phyloP scores from a whole-genome alignment of 768 basidiomycete species.

The Sutorius australiensis region DNA sequence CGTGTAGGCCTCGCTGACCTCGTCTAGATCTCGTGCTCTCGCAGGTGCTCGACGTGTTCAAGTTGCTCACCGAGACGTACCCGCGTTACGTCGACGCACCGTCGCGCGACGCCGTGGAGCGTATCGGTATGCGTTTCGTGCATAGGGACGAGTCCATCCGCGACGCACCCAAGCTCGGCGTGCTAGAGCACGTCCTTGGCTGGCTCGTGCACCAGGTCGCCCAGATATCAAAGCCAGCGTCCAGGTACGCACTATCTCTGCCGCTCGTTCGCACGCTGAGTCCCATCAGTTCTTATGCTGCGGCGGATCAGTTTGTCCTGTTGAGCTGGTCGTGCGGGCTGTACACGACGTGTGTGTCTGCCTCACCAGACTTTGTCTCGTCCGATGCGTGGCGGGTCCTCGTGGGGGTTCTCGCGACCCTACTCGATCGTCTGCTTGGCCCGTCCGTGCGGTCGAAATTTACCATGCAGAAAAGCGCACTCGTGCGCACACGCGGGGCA shows the following conservation, averaged over 20 bases:
- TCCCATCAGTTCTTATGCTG: slow-evolving; percentile 45
- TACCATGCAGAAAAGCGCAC: slow-evolving; percentile 56
- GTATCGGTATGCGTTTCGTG: slow-evolving; percentile 60
- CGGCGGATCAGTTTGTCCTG: slow-evolving; percentile 63
- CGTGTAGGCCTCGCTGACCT: slow-evolving; percentile 1
- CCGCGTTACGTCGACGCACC: slow-evolving; percentile 70
- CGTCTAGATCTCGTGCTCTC: slow-evolving; percentile 53
- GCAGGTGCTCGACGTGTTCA: slow-evolving; percentile 67
- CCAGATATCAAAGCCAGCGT: slow-evolving; percentile 48
- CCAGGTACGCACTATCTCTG: slow-evolving; percentile 47
- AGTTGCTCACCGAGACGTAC: slow-evolving; percentile 70
- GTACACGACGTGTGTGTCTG: slow-evolving; percentile 48
- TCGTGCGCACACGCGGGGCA: slow-evolving; percentile 60
- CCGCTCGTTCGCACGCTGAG: not conserved
- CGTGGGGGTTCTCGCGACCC: slow-evolving; percentile 50
- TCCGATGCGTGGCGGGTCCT: slow-evolving; percentile 52
- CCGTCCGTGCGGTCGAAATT: slow-evolving; percentile 50
- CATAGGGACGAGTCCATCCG: slow-evolving; percentile 52
- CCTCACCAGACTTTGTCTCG: slow-evolving; percentile 42
- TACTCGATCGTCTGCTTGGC: slow-evolving; percentile 58
- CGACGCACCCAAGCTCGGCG: slow-evolving; percentile 47
- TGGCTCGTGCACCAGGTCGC: slow-evolving; percentile 72
- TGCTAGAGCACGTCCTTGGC: slow-evolving; percentile 67
- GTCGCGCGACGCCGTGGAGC: slow-evolving; percentile 71
- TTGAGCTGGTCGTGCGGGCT: slow-evolving; percentile 68